Evolutionary conservation across 2,329 filamentous ascomycete genomes (phyloP), one percentile per base, ranked within the genome.

Genomic region (Sclerotinia nivalis): DNA sequence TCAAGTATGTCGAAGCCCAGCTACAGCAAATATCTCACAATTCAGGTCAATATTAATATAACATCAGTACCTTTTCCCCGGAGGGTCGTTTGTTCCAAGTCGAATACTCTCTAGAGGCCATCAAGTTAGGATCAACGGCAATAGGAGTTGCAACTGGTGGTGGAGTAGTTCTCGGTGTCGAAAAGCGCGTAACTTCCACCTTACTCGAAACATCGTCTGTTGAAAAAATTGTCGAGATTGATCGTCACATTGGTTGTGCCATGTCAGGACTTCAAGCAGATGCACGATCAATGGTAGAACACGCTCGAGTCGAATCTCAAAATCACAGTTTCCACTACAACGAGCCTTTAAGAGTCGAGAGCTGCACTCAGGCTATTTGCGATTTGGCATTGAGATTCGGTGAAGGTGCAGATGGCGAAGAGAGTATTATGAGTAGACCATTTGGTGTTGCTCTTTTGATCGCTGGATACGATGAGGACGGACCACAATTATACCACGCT

Each of bases 21-120:
- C 74, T 73, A 65, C 72, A 72, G 56, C 40, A 71, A 58, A 43
- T 55, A 47, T 40, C 59, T 18, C 50, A 52, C 45, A 54, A 68
- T 52, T 31, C 50, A 66, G 69, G 71, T 75, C 59, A 47, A 65
- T 65, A 56, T 64, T 69, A 65, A 69, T 34, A 49, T 49, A 73
- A 75, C 69, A 45, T 71, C 80, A 96, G 92, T 88, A 99, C 96
- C 88, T 99, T 99, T 89, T 99, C 96, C 78, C 96, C 96, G 72
- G 96, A 99, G 88, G 96, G 96, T 79, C 96, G 96, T 83, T 92
- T 99, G 82, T 99, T 99, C 88, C 96, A 99, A 86, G 96, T 99
- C 86, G 96, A 99, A 91, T 99, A 99, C 89, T 98, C 96, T 71
- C 91, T 99, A 82, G 96, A 99, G 86, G 96, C 96, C 83, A 99